A percentile compares a stretch with the other conserved stretches of the same genome.
Conservation (phyloP, 2,329 filamentous ascomycete genomes). For the Fusarium mexicanum region DNA sequence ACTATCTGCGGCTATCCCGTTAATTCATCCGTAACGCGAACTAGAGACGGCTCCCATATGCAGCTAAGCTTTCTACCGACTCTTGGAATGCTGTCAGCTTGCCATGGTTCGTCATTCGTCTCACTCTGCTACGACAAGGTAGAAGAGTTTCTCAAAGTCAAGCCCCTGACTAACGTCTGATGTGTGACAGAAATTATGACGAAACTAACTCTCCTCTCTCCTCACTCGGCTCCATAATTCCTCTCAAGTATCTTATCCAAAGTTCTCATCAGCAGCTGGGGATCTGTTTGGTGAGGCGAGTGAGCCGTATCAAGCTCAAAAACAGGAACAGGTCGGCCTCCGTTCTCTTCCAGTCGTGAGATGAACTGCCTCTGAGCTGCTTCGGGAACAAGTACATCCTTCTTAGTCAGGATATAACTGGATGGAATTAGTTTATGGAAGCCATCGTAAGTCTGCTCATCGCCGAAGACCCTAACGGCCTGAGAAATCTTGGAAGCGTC, state of each 20-base stretch:
- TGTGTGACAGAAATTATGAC: not conserved
- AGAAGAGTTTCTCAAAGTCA: not conserved
- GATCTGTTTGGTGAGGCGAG: constrained; percentile 4
- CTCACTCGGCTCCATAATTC: not conserved
- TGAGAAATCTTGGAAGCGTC: not conserved
- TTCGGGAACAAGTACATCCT: not conserved
- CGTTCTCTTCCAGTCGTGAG: not conserved
- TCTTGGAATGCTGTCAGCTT: not conserved
- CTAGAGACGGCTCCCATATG: not conserved
- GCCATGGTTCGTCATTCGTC: not conserved
- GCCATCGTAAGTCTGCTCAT: constrained; percentile 6
- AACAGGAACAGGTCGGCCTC: not conserved
- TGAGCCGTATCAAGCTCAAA: constrained; percentile 10
- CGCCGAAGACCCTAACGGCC: not conserved
- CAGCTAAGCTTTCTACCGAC: not conserved
- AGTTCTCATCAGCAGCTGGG: not conserved
- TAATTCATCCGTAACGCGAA: not conserved
- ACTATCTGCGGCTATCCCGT: not conserved
- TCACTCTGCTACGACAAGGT: not conserved
- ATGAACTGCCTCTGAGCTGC: not conserved
- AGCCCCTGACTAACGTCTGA: not conserved
- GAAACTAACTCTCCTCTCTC: too few species aligned
- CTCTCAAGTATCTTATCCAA: not conserved
- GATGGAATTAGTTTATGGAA: constrained; percentile 6
- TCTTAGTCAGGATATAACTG: not conserved